phyloP scores from a whole-genome alignment of 2,329 filamentous ascomycete genomes.

The Paraphoma chrysanthemicola region DNA sequence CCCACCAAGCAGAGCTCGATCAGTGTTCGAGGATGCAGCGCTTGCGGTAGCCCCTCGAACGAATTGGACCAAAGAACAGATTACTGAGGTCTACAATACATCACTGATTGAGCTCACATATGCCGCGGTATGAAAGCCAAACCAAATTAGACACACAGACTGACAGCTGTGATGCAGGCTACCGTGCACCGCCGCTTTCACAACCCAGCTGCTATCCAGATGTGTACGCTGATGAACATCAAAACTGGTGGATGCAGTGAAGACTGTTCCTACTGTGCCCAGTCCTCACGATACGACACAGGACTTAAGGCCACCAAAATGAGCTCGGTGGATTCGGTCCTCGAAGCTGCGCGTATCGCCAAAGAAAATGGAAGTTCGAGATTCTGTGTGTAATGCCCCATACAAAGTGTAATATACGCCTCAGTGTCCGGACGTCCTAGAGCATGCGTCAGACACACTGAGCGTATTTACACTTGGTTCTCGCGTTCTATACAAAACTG shows the following conservation, averaged over 20 bases:
- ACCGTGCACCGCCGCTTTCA: constrained; percentile 85
- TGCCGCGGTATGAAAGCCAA: constrained; percentile 64
- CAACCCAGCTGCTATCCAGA: constrained; percentile 81
- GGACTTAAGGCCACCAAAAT: constrained; percentile 82
- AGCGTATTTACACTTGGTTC: not conserved
- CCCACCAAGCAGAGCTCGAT: constrained; percentile 15
- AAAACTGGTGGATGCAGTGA: constrained; percentile 92
- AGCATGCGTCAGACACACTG: not conserved
- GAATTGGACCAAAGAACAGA: constrained; percentile 83
- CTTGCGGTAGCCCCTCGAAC: constrained; percentile 68
- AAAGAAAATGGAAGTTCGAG: constrained; percentile 85
- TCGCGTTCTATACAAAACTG: not conserved
- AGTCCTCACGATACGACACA: constrained; percentile 80
- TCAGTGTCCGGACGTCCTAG: not conserved
- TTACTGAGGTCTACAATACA: constrained; percentile 80
- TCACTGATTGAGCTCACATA: constrained; percentile 80
- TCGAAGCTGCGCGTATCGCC: constrained; percentile 77
- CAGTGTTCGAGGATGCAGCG: constrained; percentile 58
- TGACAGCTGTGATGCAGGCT: constrained; percentile 58
- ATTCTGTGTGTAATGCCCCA: constrained; percentile 61
- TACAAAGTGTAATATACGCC: not conserved
- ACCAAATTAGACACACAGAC: not conserved
- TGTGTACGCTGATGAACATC: constrained; percentile 96
- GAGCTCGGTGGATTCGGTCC: constrained; percentile 79
- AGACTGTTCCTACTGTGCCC: constrained; percentile 92